Base-by-base conservation (phyloP, 805 yeast species). In the Gaillardinia entomophila region DNA sequence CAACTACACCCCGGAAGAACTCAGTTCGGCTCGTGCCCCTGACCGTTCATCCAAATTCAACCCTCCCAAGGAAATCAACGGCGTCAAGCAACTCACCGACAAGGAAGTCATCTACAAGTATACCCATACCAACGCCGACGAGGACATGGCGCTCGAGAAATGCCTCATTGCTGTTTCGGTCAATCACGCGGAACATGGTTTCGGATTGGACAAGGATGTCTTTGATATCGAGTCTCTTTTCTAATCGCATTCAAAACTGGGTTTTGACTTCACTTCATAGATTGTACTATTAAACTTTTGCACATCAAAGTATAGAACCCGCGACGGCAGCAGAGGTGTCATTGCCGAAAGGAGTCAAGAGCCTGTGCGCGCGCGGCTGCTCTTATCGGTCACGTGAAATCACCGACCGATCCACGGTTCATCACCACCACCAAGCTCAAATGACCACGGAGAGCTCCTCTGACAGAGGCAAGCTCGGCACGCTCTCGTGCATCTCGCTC, bases 401-500 rank as follows among this genome's bases (percentile, higher is more conserved):
- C n/a, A n/a, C n/a, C n/a, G n/a, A n/a, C n/a, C n/a, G n/a, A n/a
- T n/a, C n/a, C n/a, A n/a, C n/a, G n/a, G n/a, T n/a, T n/a, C n/a
- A n/a, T n/a, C n/a, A n/a, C n/a, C n/a, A n/a, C n/a, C n/a, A n/a
- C n/a, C n/a, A n/a, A n/a, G n/a, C n/a, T n/a, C n/a, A n/a, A n/a
- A n/a, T n/a, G n/a, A n/a, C n/a, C n/a, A n/a, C n/a, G n/a, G n/a
- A n/a, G n/a, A n/a, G n/a, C n/a, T n/a, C n/a, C n/a, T n/a, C n/a
- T n/a, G n/a, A 7, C 26, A 7, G 12, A 16, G 27, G 22, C 15
- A 51, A 51, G 31, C 34, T 51, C 20, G 56, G 56, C 31, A 51
- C 56, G 17, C 44, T 51, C 10, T 48, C 53, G 37, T 62, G 68
- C 33, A 57, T 62, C 45, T 61, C 68, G 6, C 54, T 64, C 26